Evolutionary conservation across 2,329 filamentous ascomycete species (phyloP).

Genomic region (Fusarium goolgardi): DNA sequence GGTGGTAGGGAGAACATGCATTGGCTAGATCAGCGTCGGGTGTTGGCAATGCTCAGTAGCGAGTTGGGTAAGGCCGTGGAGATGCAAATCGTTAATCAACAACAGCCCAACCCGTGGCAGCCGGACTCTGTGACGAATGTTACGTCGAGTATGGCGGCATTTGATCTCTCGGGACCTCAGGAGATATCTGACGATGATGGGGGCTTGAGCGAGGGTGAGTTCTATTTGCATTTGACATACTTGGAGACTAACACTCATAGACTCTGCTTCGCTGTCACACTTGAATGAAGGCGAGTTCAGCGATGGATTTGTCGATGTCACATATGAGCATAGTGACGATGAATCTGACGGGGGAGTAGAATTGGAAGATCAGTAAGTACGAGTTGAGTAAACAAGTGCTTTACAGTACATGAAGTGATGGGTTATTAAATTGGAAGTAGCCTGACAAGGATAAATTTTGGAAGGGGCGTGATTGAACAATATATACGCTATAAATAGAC

Average conservation of each 20-base stretch:
- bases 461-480: background rate
- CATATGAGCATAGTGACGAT: background rate
- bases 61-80: slow-evolving; percentile 21
- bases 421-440: background rate
- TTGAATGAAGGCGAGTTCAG: background rate
- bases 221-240: background rate
- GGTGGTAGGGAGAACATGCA: slow-evolving; percentile 12
- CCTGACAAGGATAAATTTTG: too few relatives aligned
- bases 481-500: background rate
- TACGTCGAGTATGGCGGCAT: slow-evolving; percentile 1
- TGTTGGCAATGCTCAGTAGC: slow-evolving; percentile 15
- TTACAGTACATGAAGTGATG: background rate
- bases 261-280: slow-evolving; percentile 20
- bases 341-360: slow-evolving; percentile 31
- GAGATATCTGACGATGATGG: background rate
- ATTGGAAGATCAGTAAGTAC: background rate
- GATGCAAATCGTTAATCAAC: slow-evolving; percentile 10
- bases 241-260: background rate
- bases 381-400: background rate
- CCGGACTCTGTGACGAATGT: slow-evolving; percentile 37
- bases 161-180: slow-evolving; percentile 10
- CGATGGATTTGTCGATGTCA: background rate
- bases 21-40: slow-evolving; percentile 23
- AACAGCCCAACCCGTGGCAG: slow-evolving; percentile 11
- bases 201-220: slow-evolving; percentile 11